These are phyloP conservation scores for Solanum bukasovii DNA, from an alignment of 257 asterid species.

Conservation along the genomic window DNA sequence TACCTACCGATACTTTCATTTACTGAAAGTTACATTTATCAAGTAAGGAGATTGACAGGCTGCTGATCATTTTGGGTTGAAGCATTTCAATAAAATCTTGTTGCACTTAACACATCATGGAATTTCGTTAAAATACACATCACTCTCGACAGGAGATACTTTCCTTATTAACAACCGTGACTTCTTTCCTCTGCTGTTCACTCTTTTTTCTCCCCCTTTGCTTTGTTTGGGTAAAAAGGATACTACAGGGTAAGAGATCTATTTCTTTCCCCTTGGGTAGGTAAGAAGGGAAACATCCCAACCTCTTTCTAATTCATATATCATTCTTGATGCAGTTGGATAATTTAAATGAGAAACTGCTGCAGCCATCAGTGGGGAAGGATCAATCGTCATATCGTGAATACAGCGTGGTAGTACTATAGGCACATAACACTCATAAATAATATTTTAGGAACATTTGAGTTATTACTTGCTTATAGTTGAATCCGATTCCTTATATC, in stretches of 20 bases:
- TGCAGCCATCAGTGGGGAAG: conserved; percentile 27
- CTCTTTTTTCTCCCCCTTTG: background rate
- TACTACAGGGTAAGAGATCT: background rate
- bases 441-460: background rate
- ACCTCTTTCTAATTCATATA: background rate
- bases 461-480: background rate
- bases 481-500: background rate
- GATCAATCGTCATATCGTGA: background rate
- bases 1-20: conserved; percentile 83
- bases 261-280: background rate
- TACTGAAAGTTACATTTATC: conserved; percentile 86
- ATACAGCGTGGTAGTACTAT: conserved; percentile 17
- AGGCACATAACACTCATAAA: background rate
- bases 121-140: background rate
- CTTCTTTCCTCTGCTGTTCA: background rate
- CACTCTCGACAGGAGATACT: background rate
- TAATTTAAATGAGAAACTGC: conserved; percentile 60
- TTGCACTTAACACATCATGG: background rate
- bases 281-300: background rate
- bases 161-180: background rate
- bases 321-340: conserved; percentile 53
- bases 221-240: background rate
- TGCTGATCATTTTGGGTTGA: background rate
- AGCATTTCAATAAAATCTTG: background rate
- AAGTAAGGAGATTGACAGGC: conserved; percentile 31